Conservation (phyloP, 805 yeast species). For the Wickerhamiella dianesei region DNA sequence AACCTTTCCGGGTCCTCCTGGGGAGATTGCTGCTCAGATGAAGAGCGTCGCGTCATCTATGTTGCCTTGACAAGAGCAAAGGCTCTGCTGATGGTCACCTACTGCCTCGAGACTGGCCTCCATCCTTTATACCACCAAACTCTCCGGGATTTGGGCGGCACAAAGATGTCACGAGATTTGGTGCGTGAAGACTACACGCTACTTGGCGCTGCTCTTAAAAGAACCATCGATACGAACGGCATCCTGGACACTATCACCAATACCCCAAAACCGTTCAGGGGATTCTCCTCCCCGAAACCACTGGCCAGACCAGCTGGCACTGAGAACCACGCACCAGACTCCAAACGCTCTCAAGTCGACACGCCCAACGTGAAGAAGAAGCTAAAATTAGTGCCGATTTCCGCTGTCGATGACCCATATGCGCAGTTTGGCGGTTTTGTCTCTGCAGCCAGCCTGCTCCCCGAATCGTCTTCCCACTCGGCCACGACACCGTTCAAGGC, state of each 20-base stretch:
- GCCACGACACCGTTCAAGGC: too few relatives aligned
- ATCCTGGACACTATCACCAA: too few relatives aligned
- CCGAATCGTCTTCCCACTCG: neutral
- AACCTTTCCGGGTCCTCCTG: constrained; percentile 30
- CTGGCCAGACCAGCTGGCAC: too few relatives aligned
- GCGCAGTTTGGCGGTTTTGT: neutral
- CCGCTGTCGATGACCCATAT: neutral
- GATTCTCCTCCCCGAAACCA: too few relatives aligned
- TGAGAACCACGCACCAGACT: too few relatives aligned
- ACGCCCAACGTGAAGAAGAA: too few relatives aligned
- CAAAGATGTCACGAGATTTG: neutral
- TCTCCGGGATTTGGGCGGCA: neutral
- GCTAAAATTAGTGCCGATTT: too few relatives aligned
- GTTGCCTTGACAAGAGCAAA: constrained; percentile 85
- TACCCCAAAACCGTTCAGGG: too few relatives aligned
- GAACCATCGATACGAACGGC: neutral
- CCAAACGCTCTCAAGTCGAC: too few relatives aligned
- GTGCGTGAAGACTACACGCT: neutral
- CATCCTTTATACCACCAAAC: neutral
- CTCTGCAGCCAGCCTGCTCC: neutral
- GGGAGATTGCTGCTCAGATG: constrained; percentile 34
- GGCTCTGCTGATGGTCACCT: constrained; percentile 33
- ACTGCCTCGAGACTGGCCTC: neutral
- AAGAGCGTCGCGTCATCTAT: constrained; percentile 73
- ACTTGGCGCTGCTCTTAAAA: neutral